Evolutionary conservation across 225 moss, liverwort and hornwort genomes (phyloP), one percentile per base, ranked within the genome.

Genomic region (Thuidium tamariscinum): DNA sequence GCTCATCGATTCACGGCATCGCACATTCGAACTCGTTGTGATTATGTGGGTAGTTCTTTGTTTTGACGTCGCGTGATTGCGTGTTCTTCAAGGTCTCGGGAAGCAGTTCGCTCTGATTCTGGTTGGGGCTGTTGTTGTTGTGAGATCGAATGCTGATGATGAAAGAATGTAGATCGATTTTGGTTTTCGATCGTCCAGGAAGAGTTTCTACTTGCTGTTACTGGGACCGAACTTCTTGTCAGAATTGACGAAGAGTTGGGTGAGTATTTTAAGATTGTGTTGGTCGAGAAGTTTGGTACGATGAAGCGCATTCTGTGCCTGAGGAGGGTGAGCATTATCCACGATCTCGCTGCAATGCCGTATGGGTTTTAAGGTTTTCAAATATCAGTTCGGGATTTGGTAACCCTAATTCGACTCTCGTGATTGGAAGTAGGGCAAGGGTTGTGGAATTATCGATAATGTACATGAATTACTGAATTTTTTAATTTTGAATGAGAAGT

Each of bases 371-470:
- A 46, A 74, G 82, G 77, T 73, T 72, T 78, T 25, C 15, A 21
- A 15, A 10, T 68, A 26, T 57, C 23, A 21, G 73, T 60, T 79
- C 54, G 25, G 67, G 14, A 80, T 46, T 13, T 69, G 79, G 75
- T 85, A 91, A 85, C 89, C 91, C 91, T 91, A 89, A 85, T 80
- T 78, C 42, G 64, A 60, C n/a, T 79, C 78, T 66, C 55, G 9
- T 55, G 21, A 74, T 49, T 51, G 57, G 49, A 75, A 62, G 63
- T 63, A 73, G 74, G 84, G 56, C 42, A 72, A 76, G 65, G 77
- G 77, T 82, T 85, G 37, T 74, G 81, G 59, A 60, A 74, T 74
- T 79, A 37, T 36, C 26, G 60, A 74, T 74, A 54, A 10, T 68
- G 5, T 32, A 32, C 27, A 16, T 80, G 2, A 14, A 37, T 65